These are phyloP conservation scores for Salix brachista DNA, from an alignment of 345 rosid genomes.

Conservation along the genomic window DNA sequence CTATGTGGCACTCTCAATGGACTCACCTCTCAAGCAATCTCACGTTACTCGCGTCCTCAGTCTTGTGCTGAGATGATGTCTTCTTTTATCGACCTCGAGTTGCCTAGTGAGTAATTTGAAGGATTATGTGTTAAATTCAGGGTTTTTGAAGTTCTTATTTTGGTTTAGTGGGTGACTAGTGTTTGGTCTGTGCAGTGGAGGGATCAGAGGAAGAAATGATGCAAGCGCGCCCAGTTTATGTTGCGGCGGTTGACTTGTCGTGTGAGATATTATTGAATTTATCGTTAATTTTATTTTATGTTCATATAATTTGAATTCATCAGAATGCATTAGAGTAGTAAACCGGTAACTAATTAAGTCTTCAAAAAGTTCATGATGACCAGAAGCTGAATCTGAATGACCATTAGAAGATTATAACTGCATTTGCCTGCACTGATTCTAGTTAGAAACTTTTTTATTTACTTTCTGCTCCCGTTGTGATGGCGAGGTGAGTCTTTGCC, in stretches of 20 bases:
- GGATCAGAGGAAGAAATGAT: slow-evolving; percentile 73
- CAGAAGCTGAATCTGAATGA: background rate
- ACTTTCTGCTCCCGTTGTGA: too few species aligned
- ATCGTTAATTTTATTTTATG: background rate
- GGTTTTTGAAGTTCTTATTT: background rate
- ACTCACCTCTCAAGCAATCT: slow-evolving; percentile 60
- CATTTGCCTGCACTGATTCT: too few species aligned
- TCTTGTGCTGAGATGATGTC: slow-evolving; percentile 83
- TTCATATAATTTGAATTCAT: background rate
- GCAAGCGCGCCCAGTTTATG: slow-evolving; percentile 87
- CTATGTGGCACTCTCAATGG: slow-evolving; percentile 92
- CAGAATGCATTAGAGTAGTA: background rate
- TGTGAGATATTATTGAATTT: slow-evolving; percentile 44
- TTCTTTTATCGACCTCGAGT: slow-evolving; percentile 88
- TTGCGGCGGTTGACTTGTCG: slow-evolving; percentile 88
- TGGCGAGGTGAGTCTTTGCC: too few species aligned
- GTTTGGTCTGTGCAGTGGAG: slow-evolving; percentile 43
- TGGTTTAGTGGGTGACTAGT: background rate
- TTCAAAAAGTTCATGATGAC: background rate
- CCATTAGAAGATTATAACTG: too few species aligned
- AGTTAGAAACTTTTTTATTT: too few species aligned
- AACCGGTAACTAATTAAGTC: background rate
- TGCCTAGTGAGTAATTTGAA: slow-evolving; percentile 49
- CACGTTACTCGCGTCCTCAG: slow-evolving; percentile 75
- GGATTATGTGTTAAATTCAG: background rate